Evolutionary conservation across 1,284 basidiomycete species (phyloP).

Genomic region (Boletus calvinii): DNA sequence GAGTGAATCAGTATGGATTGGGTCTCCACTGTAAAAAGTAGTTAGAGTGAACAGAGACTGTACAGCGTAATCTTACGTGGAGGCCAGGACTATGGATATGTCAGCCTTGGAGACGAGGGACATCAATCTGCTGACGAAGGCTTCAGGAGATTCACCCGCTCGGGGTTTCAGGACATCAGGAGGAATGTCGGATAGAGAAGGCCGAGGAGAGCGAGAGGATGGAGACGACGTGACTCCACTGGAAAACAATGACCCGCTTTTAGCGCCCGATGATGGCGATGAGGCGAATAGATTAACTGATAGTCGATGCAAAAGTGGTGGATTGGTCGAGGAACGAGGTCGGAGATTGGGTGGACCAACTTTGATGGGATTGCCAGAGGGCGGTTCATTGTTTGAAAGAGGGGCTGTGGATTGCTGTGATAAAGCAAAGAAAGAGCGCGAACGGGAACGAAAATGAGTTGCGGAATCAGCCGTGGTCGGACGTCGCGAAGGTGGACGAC

Average conservation of each 20-base stretch:
- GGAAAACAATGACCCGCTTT: slow-evolving; percentile 28
- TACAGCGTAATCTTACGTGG: slow-evolving; percentile 53
- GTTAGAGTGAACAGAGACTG: slow-evolving; percentile 9
- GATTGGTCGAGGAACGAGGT: slow-evolving; percentile 65
- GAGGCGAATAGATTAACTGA: slow-evolving; percentile 67
- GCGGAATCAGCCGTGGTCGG: slow-evolving; percentile 33
- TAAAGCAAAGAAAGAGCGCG: slow-evolving; percentile 28
- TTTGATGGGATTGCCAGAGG: slow-evolving; percentile 12
- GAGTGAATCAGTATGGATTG: slow-evolving; percentile 73
- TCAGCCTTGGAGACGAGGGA: slow-evolving; percentile 72
- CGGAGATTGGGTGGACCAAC: slow-evolving; percentile 29
- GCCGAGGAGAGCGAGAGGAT: slow-evolving; percentile 43
- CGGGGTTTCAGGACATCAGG: slow-evolving; percentile 52
- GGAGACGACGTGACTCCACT: slow-evolving; percentile 32
- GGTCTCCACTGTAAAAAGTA: slow-evolving; percentile 54
- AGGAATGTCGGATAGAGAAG: slow-evolving; percentile 46
- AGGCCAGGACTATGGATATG: slow-evolving; percentile 74
- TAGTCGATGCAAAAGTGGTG: slow-evolving; percentile 65
- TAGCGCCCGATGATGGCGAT: slow-evolving; percentile 38
- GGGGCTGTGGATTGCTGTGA: slow-evolving; percentile 21
- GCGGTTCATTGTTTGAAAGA: slow-evolving; percentile 18
- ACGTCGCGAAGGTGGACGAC: slow-evolving; percentile 17
- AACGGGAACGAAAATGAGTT: slow-evolving; percentile 24
- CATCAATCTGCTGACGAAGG: slow-evolving; percentile 65
- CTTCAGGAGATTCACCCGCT: slow-evolving; percentile 66